These are phyloP conservation scores for Eremothecium gossypii DNA, from an alignment of 1,139 yeast species.

Conservation along the genomic window DNA sequence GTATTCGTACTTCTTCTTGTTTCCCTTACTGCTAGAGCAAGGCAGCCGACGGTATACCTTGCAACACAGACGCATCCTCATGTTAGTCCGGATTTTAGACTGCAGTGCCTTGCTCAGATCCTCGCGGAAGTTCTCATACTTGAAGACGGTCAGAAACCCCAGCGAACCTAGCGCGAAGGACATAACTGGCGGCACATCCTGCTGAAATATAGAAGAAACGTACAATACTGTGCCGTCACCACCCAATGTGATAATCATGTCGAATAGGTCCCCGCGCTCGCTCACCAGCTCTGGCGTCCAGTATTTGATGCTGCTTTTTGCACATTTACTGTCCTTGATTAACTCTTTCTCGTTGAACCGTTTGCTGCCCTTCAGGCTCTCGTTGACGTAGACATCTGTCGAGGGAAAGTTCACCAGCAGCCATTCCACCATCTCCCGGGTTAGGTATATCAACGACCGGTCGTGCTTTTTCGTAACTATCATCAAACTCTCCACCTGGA, in stretches of 20 bases:
- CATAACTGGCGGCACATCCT: conserved; percentile 80
- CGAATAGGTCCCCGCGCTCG: conserved; percentile 48
- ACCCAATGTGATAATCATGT: conserved; percentile 70
- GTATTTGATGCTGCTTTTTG: conserved; percentile 39
- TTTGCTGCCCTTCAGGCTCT: conserved; percentile 48
- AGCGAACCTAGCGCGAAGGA: conserved; percentile 73
- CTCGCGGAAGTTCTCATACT: conserved; percentile 58
- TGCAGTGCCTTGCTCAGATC: conserved; percentile 48
- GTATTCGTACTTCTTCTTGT: conserved; percentile 38
- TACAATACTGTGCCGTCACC: conserved; percentile 88
- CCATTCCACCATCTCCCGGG: conserved; percentile 77
- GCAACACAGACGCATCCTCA: conserved; percentile 77
- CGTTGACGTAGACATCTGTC: conserved; percentile 62
- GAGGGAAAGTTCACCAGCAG: conserved; percentile 41
- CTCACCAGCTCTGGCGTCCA: conserved; percentile 59
- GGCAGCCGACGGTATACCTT: conserved; percentile 35
- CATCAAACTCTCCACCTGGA: conserved; percentile 62
- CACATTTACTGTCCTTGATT: conserved; percentile 22
- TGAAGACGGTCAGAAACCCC: conserved; percentile 74
- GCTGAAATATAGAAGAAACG: conserved; percentile 70
- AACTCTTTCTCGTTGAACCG: conserved; percentile 47
- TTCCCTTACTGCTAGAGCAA: conserved; percentile 15
- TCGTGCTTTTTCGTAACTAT: conserved; percentile 83
- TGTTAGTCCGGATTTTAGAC: conserved; percentile 65
- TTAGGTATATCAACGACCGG: conserved; percentile 60